Base-by-base conservation (phyloP, 2,329 filamentous ascomycete genomes). In the Cryphonectria radicalis region DNA sequence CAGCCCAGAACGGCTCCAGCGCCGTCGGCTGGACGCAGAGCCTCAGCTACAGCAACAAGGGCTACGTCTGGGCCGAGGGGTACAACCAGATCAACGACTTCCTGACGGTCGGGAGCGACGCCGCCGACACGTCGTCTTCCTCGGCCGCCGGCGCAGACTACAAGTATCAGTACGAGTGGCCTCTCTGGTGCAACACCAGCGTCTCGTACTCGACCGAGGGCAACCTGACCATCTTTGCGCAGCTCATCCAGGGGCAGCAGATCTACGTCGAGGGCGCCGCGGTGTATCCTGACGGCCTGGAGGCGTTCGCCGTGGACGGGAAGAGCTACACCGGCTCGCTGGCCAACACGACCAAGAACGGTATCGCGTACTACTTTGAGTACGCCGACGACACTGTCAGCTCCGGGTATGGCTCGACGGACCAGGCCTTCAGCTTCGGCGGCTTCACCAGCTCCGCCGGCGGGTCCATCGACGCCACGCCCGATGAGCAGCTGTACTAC, bases 221-320 rank as follows among this genome's bases (percentile, higher is more conserved):
- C 19, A 83, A 86, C 74, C 79, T 86, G 67, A 83, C 82, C n/a
- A 80, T 88, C 66, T 80, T 76, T 74, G 84, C 82, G 0, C 73
- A 78, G 53, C 74, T 85, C 0, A 76, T 81, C 37, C 85, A 87
- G 73, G 82, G 82, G 1, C 76, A 85, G 57, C 70, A 79, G 7
- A 72, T 83, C 43, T 77, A 79, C 25, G 76, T 84, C 1, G 70
- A 74, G 0, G 85, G 85, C 13, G 74, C 76, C 6, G 76, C 81
- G 6, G 82, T 85, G 8, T 85, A 92, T 66, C 87, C 90, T 0
- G 88, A 85, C 0, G 89, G 89, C 1, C 80, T 91, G 3, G 88
- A 91, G 74, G 87, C 85, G 0, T 91, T 91, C 74, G 40, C 73
- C 10, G 64, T 72, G 43, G 73, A 66, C 14, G 60, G 70, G 8